Evolutionary conservation across 2,329 filamentous ascomycete species (phyloP).

Genomic region (Alternaria arborescens): DNA sequence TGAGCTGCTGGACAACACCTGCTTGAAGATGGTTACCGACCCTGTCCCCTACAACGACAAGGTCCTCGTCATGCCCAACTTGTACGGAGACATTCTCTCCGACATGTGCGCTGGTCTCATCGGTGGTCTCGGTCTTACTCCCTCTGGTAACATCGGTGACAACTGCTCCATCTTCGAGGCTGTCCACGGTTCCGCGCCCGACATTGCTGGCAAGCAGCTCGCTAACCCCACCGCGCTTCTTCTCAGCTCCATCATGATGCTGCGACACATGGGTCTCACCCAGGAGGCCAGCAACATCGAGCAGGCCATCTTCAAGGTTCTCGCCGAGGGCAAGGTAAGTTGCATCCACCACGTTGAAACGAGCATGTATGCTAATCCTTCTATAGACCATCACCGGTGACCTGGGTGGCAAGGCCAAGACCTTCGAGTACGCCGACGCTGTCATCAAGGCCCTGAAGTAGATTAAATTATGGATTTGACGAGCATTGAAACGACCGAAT

Average conservation of each 20-base stretch:
- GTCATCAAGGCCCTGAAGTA: conserved; percentile 75
- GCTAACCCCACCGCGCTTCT: conserved; percentile 97
- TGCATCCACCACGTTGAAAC: neutral
- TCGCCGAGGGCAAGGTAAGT: conserved; percentile 89
- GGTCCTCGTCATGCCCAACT: conserved; percentile 96
- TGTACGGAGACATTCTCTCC: conserved; percentile 99
- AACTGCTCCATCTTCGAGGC: conserved; percentile 99
- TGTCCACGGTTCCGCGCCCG: conserved; percentile 95
- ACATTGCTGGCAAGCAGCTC: conserved; percentile 94
- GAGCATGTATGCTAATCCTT: conserved; percentile 21
- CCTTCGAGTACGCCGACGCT: conserved; percentile 88
- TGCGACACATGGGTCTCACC: conserved; percentile 94
- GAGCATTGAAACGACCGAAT: conserved; percentile 36
- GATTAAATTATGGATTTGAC: conserved; percentile 38
- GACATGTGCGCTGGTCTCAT: conserved; percentile 99
- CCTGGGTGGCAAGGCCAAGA: conserved; percentile 95
- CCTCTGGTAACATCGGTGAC: conserved; percentile 98
- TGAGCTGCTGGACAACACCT: conserved; percentile 98
- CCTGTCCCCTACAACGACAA: conserved; percentile 98
- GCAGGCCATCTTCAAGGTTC: conserved; percentile 91
- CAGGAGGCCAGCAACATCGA: conserved; percentile 88
- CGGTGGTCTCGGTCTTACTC: conserved; percentile 94
- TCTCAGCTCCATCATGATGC: conserved; percentile 98
- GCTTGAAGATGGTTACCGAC: conserved; percentile 98
- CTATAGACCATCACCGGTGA: conserved; percentile 83